Evolutionary conservation across 208 protist species (phyloP).

Genomic region (Wallacemonas rigidus): DNA sequence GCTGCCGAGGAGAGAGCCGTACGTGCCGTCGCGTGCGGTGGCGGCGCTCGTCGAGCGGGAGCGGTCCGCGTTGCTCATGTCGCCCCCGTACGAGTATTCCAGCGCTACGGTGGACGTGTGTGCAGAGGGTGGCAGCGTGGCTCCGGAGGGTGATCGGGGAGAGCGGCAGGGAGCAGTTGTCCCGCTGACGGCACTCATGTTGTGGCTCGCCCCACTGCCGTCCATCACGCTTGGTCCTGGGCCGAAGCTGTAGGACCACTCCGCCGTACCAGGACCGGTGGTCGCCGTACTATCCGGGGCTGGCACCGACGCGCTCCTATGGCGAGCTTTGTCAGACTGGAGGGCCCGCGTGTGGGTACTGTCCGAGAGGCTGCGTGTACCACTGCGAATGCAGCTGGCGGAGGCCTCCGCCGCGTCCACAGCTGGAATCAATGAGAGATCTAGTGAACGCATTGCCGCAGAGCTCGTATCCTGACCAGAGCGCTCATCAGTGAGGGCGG

Average conservation of each 20-base stretch:
- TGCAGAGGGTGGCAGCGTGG: background rate
- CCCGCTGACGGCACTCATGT: constrained; percentile 7
- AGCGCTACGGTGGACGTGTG: constrained; percentile 1
- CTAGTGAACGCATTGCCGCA: background rate
- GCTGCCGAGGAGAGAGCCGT: constrained; percentile 4
- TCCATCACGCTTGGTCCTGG: background rate
- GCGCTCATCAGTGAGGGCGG: background rate
- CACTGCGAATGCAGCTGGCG: background rate
- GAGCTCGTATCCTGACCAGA: background rate
- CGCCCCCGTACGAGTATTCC: constrained; percentile 11
- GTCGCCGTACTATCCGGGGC: background rate
- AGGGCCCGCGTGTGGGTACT: background rate
- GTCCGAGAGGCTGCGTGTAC: constrained; percentile 1
- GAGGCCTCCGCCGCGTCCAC: background rate
- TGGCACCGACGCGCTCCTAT: too few species aligned
- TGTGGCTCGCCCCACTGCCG: background rate
- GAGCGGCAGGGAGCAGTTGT: constrained; percentile 2
- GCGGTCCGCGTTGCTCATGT: background rate
- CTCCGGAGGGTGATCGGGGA: background rate
- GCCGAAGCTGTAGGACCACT: constrained; percentile 12
- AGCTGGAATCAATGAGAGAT: constrained; percentile 5
- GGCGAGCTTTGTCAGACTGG: too few species aligned
- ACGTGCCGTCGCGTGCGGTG: background rate
- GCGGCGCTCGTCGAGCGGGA: background rate
- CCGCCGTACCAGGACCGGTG: background rate